Evolutionary conservation across 2,329 filamentous ascomycete species (phyloP), one percentile per base, ranked within the genome.

Genomic region (Monosporascus sp.): DNA sequence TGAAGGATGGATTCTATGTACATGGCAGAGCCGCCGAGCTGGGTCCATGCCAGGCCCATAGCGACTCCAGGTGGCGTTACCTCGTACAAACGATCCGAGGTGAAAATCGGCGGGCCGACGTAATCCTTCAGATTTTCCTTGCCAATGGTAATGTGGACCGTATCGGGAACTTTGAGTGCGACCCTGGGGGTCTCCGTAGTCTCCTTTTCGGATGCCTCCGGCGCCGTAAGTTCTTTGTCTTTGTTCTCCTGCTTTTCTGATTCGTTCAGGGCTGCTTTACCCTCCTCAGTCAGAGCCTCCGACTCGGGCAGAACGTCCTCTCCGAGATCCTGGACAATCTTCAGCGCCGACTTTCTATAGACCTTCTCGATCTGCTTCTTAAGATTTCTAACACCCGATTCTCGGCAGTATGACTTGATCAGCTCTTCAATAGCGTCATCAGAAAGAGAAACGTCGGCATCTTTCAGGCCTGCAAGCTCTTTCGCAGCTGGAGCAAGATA

Each of bases 351-450:
- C 73, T 99, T 99, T 54, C 94, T 86, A 74, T 97, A 99, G 3
- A 99, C 91, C 77, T 99, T 99, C 71, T 99, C 94, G 57, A 99
- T 99, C 71, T 97, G 93, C 78, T 99, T 97, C 82, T 99, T 99
- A 56, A 99, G 76, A 68, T 99, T 99, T 61, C 94, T 87, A 8
- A 99, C 95, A 64, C 94, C 94, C 44, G 91, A 96, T 73, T 99
- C 94, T 44, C 94, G 89, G 74, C 92, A 97, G 76, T 99, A 99
- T 24, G 91, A 96, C 75, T 97, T 97, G 77, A 99, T 99, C 45
- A 99, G 81, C 72, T 99, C 94, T 66, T 94, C 88, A 45, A 99
- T 95, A 14, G 93, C 95, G 54, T 89, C 87, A 61, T 91, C 86
- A 57, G 85, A 87, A 44, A 99, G 78, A n/a, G 78, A 77, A n/a